Percentiles rank a stretch among this genome's conserved stretches.
phyloP scores from a whole-genome alignment of 2,329 filamentous ascomycete species.

The Fusarium protoensiforme region DNA sequence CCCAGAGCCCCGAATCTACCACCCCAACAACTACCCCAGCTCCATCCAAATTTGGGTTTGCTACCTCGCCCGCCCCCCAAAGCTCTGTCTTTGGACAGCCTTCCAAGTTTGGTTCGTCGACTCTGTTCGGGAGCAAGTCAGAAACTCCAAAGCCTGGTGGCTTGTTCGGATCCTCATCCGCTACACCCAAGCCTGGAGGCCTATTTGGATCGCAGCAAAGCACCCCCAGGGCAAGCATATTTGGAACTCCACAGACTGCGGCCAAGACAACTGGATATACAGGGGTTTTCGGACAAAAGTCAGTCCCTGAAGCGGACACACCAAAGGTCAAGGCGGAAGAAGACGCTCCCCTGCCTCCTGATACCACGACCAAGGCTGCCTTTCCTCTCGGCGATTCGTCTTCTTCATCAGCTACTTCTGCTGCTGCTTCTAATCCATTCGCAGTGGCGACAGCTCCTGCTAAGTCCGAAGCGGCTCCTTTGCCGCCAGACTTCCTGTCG shows the following conservation, averaged over 20 bases:
- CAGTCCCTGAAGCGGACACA: conserved; percentile 33
- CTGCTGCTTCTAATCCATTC: conserved; percentile 44
- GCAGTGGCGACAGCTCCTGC: conserved; percentile 42
- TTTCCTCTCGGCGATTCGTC: conserved; percentile 63
- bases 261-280: conserved; percentile 35
- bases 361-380: conserved; percentile 64
- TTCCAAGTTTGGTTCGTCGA: conserved; percentile 42
- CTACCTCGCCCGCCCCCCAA: conserved; percentile 48
- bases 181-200: conserved; percentile 43
- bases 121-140: conserved; percentile 45
- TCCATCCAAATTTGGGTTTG: conserved; percentile 57
- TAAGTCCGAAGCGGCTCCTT: conserved; percentile 50
- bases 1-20: conserved; percentile 49
- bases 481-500: conserved; percentile 55
- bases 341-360: conserved; percentile 62
- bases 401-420: conserved; percentile 61
- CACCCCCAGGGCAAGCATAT: conserved; percentile 35
- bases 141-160: conserved; percentile 37
- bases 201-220: conserved; percentile 37
- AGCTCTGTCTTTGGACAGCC: conserved; percentile 50
- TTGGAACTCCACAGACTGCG: conserved; percentile 31
- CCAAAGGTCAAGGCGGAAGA: conserved; percentile 52
- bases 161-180: conserved; percentile 40
- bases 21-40: conserved; percentile 66
- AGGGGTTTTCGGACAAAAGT: conserved; percentile 39